Conservation (phyloP, 306 rosid genomes). For the Vigna reflexopilosa region DNA sequence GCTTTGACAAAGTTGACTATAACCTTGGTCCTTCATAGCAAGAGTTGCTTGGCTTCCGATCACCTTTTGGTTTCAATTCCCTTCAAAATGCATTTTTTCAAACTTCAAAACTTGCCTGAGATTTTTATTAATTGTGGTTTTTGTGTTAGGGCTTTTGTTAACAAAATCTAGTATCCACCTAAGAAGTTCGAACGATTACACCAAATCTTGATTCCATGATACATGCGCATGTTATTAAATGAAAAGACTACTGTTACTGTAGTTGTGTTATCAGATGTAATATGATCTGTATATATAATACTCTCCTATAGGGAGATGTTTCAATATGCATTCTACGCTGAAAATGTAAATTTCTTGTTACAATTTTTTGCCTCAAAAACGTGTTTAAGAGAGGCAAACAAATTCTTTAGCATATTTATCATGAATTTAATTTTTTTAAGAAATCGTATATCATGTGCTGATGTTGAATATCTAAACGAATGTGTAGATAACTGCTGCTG, state of each 20-base stretch:
- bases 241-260: constrained; percentile 7
- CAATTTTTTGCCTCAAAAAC: not conserved
- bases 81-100: not conserved
- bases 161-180: constrained; percentile 6
- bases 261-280: not conserved
- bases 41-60: not conserved
- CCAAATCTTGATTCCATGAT: constrained; percentile 32
- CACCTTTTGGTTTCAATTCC: not conserved
- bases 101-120: not conserved
- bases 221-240: not conserved
- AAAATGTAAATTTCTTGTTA: constrained; percentile 1
- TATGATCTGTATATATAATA: not conserved
- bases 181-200: not conserved
- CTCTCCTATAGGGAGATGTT: constrained; percentile 7
- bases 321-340: constrained; percentile 4
- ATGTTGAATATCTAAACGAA: constrained; percentile 44
- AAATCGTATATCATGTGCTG: constrained; percentile 27
- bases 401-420: constrained; percentile 20
- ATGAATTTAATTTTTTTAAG: constrained; percentile 13
- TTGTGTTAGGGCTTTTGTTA: not conserved
- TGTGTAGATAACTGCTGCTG: constrained; percentile 71
- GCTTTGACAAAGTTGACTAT: not conserved
- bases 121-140: not conserved
- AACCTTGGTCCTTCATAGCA: not conserved
- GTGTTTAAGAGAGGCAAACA: constrained; percentile 29